phyloP scores from a whole-genome alignment of 495 filamentous ascomycete genomes.

The Penicillium bovifimosum region DNA sequence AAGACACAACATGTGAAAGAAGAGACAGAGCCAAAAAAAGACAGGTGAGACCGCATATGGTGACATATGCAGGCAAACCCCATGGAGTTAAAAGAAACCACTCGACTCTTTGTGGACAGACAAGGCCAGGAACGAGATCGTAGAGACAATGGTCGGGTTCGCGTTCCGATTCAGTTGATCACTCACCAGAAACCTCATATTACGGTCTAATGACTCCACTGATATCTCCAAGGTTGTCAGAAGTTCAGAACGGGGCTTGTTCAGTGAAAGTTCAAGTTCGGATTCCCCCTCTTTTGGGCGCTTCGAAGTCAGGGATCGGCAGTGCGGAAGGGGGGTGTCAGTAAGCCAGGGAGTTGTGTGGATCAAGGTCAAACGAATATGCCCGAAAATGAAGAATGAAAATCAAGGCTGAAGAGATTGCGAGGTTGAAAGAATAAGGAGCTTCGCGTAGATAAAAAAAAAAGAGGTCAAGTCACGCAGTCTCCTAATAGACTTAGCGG shows the following conservation, averaged over 20 bases:
- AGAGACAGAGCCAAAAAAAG: conserved; percentile 12
- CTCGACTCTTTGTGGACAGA: conserved; percentile 10
- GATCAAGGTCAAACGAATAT: conserved; percentile 4
- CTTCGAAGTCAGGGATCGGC: conserved; percentile 15
- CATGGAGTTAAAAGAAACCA: conserved; percentile 11
- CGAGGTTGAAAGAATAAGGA: neutral
- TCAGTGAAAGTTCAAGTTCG: conserved; percentile 5
- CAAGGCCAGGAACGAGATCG: conserved; percentile 13
- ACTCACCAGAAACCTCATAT: conserved; percentile 18
- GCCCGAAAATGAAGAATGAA: neutral
- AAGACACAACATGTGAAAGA: conserved; percentile 1
- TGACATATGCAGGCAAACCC: conserved; percentile 22
- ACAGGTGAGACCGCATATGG: conserved; percentile 18
- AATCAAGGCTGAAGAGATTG: neutral
- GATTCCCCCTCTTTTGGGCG: conserved; percentile 18
- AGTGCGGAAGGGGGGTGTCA: conserved; percentile 11
- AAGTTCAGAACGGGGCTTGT: neutral
- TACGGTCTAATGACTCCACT: conserved; percentile 5
- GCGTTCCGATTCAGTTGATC: neutral
- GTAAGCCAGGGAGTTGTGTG: conserved; percentile 7
- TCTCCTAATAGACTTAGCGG: conserved; percentile 10
- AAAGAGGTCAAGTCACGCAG: neutral
- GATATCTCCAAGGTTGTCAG: neutral
- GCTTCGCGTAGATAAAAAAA: neutral
- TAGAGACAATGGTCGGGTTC: conserved; percentile 13